Percentiles rank a stretch among this genome's conserved stretches.
Conservation (phyloP, 768 basidiomycete genomes). For the Kwoniella heveanensis region DNA sequence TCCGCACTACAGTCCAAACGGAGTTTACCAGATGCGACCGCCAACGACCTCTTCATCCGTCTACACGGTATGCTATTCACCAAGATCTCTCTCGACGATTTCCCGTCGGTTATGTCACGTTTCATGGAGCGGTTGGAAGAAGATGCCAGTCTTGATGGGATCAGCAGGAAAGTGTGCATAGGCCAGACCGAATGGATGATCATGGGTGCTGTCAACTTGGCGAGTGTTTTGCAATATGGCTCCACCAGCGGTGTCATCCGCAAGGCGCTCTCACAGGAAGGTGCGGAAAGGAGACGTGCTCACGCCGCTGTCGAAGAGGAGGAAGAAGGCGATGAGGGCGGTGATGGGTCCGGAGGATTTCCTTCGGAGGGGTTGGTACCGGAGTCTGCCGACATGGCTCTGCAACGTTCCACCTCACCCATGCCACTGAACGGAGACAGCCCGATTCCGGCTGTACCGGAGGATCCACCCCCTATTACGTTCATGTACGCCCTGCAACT, state of each 20-base stretch:
- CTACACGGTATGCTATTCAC: conserved; percentile 98
- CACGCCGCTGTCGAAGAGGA: conserved; percentile 30
- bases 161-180: conserved; percentile 24
- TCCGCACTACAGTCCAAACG: conserved; percentile 71
- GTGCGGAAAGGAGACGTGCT: conserved; percentile 51
- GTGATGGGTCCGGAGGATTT: not conserved
- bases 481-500: conserved; percentile 78
- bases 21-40: conserved; percentile 66
- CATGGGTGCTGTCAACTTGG: conserved; percentile 87
- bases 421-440: conserved; percentile 4
- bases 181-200: conserved; percentile 82
- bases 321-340: conserved; percentile 52
- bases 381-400: not conserved
- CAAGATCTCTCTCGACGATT: conserved; percentile 89
- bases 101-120: conserved; percentile 74
- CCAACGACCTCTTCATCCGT: conserved; percentile 79
- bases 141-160: conserved; percentile 61
- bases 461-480: conserved; percentile 61
- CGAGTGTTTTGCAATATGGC: conserved; percentile 84
- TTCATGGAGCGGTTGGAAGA: conserved; percentile 84
- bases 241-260: conserved; percentile 70
- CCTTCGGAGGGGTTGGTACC: not conserved
- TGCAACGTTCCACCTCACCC: not conserved
- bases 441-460: not conserved
- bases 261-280: conserved; percentile 62